Evolutionary conservation across 1,139 yeast species (phyloP), one percentile per base, ranked within the genome.

Genomic region (Yamadazyma siamensis): DNA sequence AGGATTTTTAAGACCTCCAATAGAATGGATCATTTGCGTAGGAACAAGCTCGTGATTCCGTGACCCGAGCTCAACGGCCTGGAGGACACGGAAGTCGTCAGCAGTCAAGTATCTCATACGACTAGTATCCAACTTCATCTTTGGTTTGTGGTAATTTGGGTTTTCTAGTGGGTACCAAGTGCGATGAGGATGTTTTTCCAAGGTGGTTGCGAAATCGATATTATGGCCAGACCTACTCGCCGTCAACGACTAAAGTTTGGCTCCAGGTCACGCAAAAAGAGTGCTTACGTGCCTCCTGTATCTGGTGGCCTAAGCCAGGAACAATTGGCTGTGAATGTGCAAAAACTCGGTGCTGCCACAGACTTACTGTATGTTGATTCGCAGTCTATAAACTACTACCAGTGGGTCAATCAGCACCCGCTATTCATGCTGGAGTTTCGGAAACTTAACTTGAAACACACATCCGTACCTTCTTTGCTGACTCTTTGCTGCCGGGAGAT

Each of bases 41-140:
- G 99, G 98, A 12, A 94, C 97, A 37, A 94, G 76, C 54, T 91
- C 96, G 58, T 94, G 98, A 56, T 85, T 88, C 44, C 86, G 73
- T 2, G 96, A 81, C 6, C 97, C 98, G 57, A 76, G 70, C 54
- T 91, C 98, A 6, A 84, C 84, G 1, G 96, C 96, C 37, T 82
- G 84, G 33, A 91, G 75, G 12, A 88, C 95, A 36, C 84, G 72
- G 66, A 87, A 91, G 61, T 91, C 98, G 41, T 88, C 96, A 4
- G 81, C 69, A 45, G 95, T 80, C 52, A 91, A 66, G 53, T 89
- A 91, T 59, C 97, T 73, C 96, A 91, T 85, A 54, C 88, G 94
- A 13, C 94, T 71, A 1, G 94, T 84, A 49, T 91, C 96, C 34
- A 91, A 69, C 71, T 88, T 91, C 96, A 89, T 89, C 19, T 35